Evolutionary conservation across 208 protist species (phyloP), one percentile per base, ranked within the genome.

Genomic region (Lotmaria passim): DNA sequence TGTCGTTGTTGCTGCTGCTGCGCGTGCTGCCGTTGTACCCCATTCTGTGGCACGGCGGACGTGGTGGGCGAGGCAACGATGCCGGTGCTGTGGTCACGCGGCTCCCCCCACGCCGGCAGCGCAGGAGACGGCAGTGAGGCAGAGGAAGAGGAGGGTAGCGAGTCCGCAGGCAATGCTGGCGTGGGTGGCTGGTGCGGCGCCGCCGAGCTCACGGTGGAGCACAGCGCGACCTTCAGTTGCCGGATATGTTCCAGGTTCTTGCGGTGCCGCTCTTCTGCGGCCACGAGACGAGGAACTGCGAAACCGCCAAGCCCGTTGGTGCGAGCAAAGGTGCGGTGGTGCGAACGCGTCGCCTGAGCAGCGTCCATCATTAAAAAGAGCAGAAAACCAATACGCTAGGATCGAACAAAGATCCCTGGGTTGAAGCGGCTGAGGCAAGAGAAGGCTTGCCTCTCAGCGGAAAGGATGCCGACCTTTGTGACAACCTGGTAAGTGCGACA

Each of bases 221-320:
- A 73, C 26, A 73, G 57, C n/a, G 67, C 46, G 38, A 34, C 33
- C 41, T 73, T 73, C 57, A 73, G 47, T 15, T 65, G 57, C 11
- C 43, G 67, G 38, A 73, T 64, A 3, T 73, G 44, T 30, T 73
- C 57, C 44, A 73, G 19, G 47, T 73, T 73, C 36, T 73, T 64
- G 26, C 57, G 55, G 36, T 73, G 47, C 14, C 67, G 67, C 44
- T 73, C 67, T 47, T 65, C 47, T 2, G 67, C 47, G 19, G 67
- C 67, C 57, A 65, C 67, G 7, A 73, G 43, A 28, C 44, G 55
- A 12, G 57, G 67, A 33, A 65, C 47, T 4, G 67, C 36, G 7
- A 47, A 28, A 1, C 55, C 67, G 52, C 23, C 57, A 39, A 50
- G 39, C 39, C 67, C 67, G 44, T 73, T 73, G 8, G 56, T 28